These are phyloP conservation scores for Galerina sulciceps DNA, from an alignment of 768 basidiomycete species.

Conservation along the genomic window DNA sequence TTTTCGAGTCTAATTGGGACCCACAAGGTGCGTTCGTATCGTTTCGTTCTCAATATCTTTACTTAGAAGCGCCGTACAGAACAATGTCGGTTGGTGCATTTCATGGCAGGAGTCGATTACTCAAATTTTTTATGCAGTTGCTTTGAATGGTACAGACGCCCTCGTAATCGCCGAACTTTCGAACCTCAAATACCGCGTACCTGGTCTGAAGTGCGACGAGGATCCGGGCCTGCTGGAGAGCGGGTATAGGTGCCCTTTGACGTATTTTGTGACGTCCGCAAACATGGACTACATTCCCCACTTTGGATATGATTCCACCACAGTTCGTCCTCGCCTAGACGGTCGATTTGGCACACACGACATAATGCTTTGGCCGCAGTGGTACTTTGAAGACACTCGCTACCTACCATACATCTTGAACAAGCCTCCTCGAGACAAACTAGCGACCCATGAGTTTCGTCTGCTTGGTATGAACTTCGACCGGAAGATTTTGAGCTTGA, in stretches of 20 bases:
- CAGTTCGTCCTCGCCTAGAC: neutral
- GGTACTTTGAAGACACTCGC: slow-evolving; percentile 1
- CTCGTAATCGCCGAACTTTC: neutral
- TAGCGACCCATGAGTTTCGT: neutral
- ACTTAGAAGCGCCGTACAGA: too few species aligned
- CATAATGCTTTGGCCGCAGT: slow-evolving; percentile 11
- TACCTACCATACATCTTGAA: slow-evolving; percentile 7
- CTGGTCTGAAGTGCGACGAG: neutral
- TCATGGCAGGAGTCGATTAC: too few species aligned
- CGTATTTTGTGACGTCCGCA: slow-evolving; percentile 3
- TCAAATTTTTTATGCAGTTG: too few species aligned
- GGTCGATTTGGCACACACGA: neutral
- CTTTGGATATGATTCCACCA: neutral
- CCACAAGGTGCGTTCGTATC: too few species aligned
- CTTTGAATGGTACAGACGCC: neutral
- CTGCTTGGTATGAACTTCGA: slow-evolving; percentile 4
- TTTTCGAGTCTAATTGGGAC: too few species aligned
- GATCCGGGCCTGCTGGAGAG: neutral
- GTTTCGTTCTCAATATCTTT: fast-evolving
- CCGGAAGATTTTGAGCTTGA: slow-evolving; percentile 1
- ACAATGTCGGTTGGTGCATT: too few species aligned
- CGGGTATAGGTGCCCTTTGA: neutral
- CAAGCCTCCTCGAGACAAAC: neutral
- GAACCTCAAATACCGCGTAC: neutral
- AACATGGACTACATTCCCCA: slow-evolving; percentile 7